phyloP scores from a whole-genome alignment of 2,329 filamentous ascomycete species.

The Berkeleyomyces rouxiae region DNA sequence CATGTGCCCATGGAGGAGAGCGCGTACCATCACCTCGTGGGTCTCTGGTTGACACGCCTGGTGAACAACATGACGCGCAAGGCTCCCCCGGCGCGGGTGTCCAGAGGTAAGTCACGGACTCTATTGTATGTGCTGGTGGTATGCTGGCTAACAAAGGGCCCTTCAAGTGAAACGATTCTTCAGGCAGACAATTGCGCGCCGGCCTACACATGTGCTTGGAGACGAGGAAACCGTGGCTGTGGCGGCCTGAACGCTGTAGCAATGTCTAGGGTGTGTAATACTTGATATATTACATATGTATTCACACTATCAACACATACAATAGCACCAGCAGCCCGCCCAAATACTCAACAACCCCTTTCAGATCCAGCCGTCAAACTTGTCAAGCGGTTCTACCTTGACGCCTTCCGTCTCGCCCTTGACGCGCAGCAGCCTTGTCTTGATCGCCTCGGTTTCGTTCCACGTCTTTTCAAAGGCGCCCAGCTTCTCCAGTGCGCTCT shows the following conservation, averaged over 20 bases:
- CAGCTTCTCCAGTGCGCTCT: slow-evolving; percentile 49
- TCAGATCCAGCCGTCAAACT: slow-evolving; percentile 28
- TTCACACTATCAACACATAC: not conserved
- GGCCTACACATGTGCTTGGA: too few species aligned
- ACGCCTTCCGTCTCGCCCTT: slow-evolving; percentile 58
- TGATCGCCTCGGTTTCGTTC: slow-evolving; percentile 35
- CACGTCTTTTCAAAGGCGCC: slow-evolving; percentile 48
- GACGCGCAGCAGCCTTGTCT: slow-evolving; percentile 52
- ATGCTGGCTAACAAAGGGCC: too few species aligned
- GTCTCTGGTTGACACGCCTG: not conserved
- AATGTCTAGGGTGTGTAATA: not conserved
- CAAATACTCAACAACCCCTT: not conserved
- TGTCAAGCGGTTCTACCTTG: slow-evolving; percentile 26
- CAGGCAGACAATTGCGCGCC: too few species aligned
- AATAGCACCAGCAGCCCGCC: not conserved
- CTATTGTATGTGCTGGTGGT: not conserved
- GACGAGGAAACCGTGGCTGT: too few species aligned
- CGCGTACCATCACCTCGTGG: not conserved
- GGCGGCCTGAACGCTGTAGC: too few species aligned
- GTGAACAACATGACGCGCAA: not conserved
- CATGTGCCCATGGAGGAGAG: not conserved
- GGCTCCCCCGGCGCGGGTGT: not conserved
- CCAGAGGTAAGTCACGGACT: not conserved
- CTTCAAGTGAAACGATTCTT: too few species aligned
- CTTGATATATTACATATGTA: not conserved